phyloP scores from a whole-genome alignment of 2,329 filamentous ascomycete species.

The Cordyceps cicadae region DNA sequence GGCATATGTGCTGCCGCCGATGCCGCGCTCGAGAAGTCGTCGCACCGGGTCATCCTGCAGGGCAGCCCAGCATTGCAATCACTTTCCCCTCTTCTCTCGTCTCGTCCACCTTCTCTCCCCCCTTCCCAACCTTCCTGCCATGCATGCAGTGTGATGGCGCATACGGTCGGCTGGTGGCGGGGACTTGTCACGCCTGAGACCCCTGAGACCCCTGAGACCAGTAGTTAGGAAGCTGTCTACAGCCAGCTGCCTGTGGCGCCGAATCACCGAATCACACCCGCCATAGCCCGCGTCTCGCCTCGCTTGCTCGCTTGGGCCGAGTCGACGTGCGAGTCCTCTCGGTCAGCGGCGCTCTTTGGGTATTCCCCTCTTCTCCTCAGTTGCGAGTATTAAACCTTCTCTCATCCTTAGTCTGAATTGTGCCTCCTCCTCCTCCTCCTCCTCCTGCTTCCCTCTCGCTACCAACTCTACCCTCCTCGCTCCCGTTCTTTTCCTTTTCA shows the following conservation, averaged over 20 bases:
- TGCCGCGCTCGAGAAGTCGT: constrained; percentile 12
- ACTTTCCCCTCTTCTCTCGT: background rate
- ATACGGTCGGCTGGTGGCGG: background rate
- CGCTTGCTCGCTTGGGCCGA: background rate
- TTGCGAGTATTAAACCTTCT: no score
- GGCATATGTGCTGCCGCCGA: background rate
- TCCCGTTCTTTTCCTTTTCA: no score
- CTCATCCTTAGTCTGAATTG: no score
- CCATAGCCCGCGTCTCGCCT: background rate
- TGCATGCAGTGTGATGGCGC: background rate
- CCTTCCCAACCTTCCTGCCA: background rate
- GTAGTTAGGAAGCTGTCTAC: no score
- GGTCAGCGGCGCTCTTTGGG: background rate
- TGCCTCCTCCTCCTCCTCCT: no score
- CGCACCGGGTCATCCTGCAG: background rate
- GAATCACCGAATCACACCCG: background rate
- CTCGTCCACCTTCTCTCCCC: background rate
- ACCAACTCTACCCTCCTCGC: no score
- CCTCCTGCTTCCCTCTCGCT: no score
- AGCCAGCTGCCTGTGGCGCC: no score
- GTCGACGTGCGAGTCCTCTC: background rate
- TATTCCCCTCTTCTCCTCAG: no score
- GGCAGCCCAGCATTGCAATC: background rate
- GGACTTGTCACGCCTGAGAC: background rate
- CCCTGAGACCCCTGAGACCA: no score